These are phyloP conservation scores for Plantago lanceolata DNA, from an alignment of 305 asterid genomes.

Conservation along the genomic window DNA sequence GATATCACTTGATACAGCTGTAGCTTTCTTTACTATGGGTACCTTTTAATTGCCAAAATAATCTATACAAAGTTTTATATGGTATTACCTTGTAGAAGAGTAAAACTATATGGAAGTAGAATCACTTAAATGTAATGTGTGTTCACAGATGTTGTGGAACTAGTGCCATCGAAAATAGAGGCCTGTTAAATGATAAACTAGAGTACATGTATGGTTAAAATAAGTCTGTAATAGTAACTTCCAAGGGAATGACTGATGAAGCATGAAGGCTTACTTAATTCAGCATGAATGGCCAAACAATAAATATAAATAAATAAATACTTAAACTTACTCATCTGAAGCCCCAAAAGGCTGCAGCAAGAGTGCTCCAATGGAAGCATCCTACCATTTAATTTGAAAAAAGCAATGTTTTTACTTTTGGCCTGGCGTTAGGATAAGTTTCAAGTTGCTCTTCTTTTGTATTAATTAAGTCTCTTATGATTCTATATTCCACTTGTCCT, in stretches of 20 bases:
- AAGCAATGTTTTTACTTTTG: constrained; percentile 11
- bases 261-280: constrained; percentile 12
- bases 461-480: background rate
- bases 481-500: constrained; percentile 8
- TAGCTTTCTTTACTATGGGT: background rate
- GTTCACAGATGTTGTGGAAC: constrained; percentile 15
- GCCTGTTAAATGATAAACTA: constrained; percentile 8
- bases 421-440: constrained; percentile 5
- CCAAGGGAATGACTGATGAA: constrained; percentile 1
- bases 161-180: constrained; percentile 18
- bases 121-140: constrained; percentile 14
- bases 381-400: constrained; percentile 7
- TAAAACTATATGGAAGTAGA: constrained; percentile 10
- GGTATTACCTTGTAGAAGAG: background rate
- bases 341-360: constrained; percentile 13
- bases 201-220: constrained; percentile 1
- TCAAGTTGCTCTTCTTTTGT: background rate
- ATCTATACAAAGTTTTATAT: constrained; percentile 10
- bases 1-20: constrained; percentile 5
- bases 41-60: constrained; percentile 10
- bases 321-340: constrained; percentile 20
- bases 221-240: constrained; percentile 1
- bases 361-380: constrained; percentile 5
- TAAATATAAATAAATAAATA: background rate
- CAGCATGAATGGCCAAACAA: constrained; percentile 6